A percentile compares a stretch with the other conserved stretches of the same genome.
Evolutionary conservation across 164 flowering plant species (phyloP).

Genomic region (Saururus chinensis): DNA sequence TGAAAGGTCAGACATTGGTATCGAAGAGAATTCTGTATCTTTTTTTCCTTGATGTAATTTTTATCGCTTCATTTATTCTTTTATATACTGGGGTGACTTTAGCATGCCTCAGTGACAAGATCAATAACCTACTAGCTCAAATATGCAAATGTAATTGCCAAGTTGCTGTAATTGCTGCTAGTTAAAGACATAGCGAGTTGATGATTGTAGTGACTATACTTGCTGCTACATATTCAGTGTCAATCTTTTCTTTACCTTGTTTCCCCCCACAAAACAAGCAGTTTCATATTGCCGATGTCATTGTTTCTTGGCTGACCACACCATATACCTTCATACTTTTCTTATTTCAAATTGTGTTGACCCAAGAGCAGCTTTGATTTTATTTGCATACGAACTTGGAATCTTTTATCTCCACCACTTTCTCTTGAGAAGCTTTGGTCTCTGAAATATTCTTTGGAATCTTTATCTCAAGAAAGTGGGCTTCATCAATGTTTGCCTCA

Average conservation of each 20-base stretch:
- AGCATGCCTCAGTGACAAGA: not conserved
- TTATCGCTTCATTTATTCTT: not conserved
- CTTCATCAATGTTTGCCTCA: conserved; percentile 39
- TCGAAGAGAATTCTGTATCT: too few species aligned
- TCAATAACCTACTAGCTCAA: not conserved
- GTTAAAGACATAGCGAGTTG: not conserved
- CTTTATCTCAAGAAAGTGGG: conserved; percentile 44
- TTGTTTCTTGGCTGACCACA: not conserved
- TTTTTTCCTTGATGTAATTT: not conserved
- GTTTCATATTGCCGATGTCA: not conserved
- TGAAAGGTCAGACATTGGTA: not conserved
- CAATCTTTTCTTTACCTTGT: not conserved
- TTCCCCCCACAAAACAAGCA: too few species aligned
- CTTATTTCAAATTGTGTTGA: not conserved
- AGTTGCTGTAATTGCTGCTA: not conserved
- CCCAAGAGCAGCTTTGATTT: not conserved
- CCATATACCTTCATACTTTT: too few species aligned
- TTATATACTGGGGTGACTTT: not conserved
- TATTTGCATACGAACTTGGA: conserved; percentile 5
- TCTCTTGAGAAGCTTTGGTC: conserved; percentile 13
- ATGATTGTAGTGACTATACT: too few species aligned
- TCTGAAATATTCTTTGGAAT: conserved; percentile 35
- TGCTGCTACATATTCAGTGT: not conserved
- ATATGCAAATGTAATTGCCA: not conserved
- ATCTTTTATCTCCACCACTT: conserved; percentile 10